Conservation (phyloP, 352 stramenopile species). For the Phytopythium oedochilum region DNA sequence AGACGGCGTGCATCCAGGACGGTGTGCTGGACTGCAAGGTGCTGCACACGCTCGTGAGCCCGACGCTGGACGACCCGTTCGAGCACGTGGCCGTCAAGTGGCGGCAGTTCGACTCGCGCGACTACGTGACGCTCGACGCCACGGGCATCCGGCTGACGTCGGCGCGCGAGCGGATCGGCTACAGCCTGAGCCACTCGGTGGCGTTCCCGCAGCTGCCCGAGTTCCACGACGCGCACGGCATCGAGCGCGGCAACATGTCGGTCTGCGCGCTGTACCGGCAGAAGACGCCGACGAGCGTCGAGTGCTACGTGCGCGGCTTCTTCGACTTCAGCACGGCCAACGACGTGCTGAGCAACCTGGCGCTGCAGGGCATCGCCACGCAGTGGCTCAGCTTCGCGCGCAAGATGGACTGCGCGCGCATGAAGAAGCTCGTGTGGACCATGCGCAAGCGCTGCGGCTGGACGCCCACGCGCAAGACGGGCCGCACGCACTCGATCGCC, state of each 20-base stretch:
- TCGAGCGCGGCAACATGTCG: conserved; percentile 13
- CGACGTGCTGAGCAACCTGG: conserved; percentile 15
- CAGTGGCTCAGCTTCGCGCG: conserved; percentile 8
- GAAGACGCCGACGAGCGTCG: conserved; percentile 6
- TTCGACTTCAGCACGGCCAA: conserved; percentile 24
- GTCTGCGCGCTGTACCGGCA: conserved; percentile 11
- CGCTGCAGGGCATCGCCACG: conserved; percentile 11
- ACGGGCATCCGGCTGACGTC: conserved; percentile 17
- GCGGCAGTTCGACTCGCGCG: conserved; percentile 21
- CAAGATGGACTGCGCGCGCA: conserved; percentile 14
- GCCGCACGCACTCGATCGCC: conserved; percentile 26
- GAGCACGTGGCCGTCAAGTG: conserved; percentile 33
- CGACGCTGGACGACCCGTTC: conserved; percentile 52
- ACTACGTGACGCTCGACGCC: conserved; percentile 28
- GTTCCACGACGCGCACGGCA: conserved; percentile 5
- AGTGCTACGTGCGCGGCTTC: conserved; percentile 26
- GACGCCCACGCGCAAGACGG: conserved; percentile 6
- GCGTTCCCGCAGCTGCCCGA: conserved; percentile 3
- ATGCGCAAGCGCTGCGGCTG: conserved; percentile 10
- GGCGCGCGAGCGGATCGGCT: conserved; percentile 18
- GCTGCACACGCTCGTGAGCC: conserved; percentile 36
- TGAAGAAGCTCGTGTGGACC: conserved; percentile 24
- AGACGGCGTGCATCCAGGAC: conserved; percentile 45
- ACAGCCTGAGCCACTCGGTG: conserved; percentile 16
- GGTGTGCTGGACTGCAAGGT: conserved; percentile 41